Evolutionary conservation across 2,329 filamentous ascomycete species (phyloP).

Genomic region (Cryphonectria japonica): DNA sequence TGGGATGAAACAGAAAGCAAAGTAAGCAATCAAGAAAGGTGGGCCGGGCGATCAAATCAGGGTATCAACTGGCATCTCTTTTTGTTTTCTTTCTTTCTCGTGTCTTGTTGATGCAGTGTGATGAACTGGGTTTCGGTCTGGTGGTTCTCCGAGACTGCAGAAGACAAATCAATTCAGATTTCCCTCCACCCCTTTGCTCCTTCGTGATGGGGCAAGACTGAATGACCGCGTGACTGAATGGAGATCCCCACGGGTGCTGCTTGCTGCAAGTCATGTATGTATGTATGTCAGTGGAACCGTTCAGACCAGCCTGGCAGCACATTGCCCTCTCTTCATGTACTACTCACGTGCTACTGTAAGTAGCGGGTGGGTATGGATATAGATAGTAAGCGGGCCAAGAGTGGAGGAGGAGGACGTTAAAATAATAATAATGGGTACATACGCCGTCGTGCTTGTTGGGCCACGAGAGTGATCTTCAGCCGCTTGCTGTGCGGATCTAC

Average conservation of each 20-base stretch:
- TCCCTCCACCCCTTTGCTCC: too few relatives aligned
- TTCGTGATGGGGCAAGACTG: background rate
- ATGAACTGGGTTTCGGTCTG: background rate
- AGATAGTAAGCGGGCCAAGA: too few relatives aligned
- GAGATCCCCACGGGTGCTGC: background rate
- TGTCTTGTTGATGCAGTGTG: background rate
- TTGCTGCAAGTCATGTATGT: background rate
- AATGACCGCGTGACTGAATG: background rate
- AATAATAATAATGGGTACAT: background rate
- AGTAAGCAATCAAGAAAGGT: background rate
- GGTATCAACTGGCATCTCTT: background rate
- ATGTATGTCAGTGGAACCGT: background rate
- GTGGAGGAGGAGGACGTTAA: background rate
- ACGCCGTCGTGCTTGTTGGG: background rate
- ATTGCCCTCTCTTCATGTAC: too few relatives aligned
- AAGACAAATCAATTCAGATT: too few relatives aligned
- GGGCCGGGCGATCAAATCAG: background rate
- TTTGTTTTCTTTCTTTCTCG: too few relatives aligned
- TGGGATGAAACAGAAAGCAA: background rate
- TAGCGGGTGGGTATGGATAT: background rate
- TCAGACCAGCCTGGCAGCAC: background rate
- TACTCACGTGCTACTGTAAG: background rate
- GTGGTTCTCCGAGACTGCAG: background rate
- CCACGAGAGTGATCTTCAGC: background rate
- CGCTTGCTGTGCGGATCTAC: background rate